These are phyloP conservation scores for Suillus spraguei DNA, from an alignment of 768 basidiomycete genomes.

Conservation along the genomic window DNA sequence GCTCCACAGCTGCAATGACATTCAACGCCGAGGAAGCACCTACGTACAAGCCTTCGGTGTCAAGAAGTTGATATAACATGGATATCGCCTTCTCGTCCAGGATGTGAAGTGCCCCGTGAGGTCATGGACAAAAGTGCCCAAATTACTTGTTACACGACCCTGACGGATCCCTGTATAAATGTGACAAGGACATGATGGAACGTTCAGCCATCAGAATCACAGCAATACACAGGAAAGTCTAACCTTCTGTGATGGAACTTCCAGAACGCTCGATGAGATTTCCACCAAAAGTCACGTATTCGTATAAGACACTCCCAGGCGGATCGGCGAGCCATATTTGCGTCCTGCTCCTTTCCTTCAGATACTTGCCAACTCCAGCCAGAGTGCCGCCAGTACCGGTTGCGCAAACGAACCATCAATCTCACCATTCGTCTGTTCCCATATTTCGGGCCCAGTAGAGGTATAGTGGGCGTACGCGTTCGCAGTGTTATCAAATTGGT, in stretches of 20 bases:
- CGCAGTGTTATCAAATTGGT: constrained; percentile 96
- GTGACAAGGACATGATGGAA: not conserved
- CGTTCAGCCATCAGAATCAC: constrained; percentile 4
- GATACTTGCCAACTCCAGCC: constrained; percentile 83
- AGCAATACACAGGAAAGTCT: constrained; percentile 9
- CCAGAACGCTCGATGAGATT: constrained; percentile 75
- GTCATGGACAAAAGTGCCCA: constrained; percentile 77
- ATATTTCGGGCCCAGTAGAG: constrained; percentile 95
- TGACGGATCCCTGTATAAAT: constrained; percentile 82
- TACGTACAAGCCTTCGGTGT: constrained; percentile 91
- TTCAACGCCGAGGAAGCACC: constrained; percentile 95
- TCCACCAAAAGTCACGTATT: constrained; percentile 80
- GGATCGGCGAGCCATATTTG: constrained; percentile 97
- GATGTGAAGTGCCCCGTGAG: constrained; percentile 85
- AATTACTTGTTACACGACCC: constrained; percentile 91
- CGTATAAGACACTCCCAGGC: constrained; percentile 89
- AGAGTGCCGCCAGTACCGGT: constrained; percentile 97
- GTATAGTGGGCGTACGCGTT: constrained; percentile 89
- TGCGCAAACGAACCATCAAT: constrained; percentile 90
- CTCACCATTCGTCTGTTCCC: constrained; percentile 80
- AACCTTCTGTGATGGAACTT: constrained; percentile 92
- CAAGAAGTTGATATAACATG: constrained; percentile 92
- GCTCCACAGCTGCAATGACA: constrained; percentile 89
- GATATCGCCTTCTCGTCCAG: constrained; percentile 86
- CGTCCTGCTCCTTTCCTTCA: constrained; percentile 84